Conservation (phyloP, 192 early-diverging fungal species). For the Spizellomyces sp. region DNA sequence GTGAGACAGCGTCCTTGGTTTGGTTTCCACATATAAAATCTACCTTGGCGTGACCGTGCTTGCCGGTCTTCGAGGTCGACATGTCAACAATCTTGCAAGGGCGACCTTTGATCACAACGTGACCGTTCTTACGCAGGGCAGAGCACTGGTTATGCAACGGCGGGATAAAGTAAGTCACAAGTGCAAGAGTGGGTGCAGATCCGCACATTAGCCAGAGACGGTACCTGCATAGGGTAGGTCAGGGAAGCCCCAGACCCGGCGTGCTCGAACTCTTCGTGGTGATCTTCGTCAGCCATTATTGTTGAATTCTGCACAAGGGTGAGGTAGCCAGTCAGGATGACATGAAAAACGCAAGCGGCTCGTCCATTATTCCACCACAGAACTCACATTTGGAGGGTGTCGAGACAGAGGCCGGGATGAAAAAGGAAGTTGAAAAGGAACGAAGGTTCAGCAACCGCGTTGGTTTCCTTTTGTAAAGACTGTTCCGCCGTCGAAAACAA, state of each 20-base stretch:
- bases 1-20: constrained; percentile 9
- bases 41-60: constrained; percentile 99
- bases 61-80: constrained; percentile 99
- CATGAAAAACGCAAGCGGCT: too few species aligned
- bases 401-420: too few species aligned
- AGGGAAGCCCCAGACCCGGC: constrained; percentile 81
- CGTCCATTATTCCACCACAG: too few species aligned
- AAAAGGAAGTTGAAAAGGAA: too few species aligned
- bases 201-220: neutral
- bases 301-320: neutral
- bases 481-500: neutral
- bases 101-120: constrained; percentile 97
- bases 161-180: neutral
- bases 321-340: too few species aligned
- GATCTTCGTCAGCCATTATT: constrained; percentile 34
- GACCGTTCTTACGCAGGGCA: constrained; percentile 97
- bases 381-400: too few species aligned
- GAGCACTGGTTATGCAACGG: constrained; percentile 69
- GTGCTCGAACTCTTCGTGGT: constrained; percentile 64
- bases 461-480: neutral
- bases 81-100: constrained; percentile 99
- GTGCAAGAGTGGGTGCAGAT: neutral
- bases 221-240: constrained; percentile 93
- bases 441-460: neutral
- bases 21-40: constrained; percentile 60